Evolutionary conservation across 2,329 filamentous ascomycete species (phyloP).

Genomic region (Aspergillus japonicus): DNA sequence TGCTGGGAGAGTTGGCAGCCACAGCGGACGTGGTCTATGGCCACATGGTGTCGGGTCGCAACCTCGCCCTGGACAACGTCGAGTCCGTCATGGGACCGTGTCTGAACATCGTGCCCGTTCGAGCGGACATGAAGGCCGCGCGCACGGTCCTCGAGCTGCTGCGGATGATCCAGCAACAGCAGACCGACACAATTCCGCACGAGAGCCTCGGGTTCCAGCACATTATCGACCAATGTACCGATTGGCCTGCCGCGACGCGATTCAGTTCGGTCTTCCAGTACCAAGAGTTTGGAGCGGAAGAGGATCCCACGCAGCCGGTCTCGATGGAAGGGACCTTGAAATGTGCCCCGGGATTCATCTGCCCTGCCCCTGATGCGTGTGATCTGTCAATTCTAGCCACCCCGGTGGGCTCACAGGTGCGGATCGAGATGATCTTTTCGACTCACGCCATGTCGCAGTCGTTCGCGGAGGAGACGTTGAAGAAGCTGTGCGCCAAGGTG

Average conservation of each 20-base stretch:
- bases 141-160: conserved; percentile 48
- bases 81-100: conserved; percentile 28
- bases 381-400: conserved; percentile 15
- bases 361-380: conserved; percentile 14
- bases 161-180: conserved; percentile 51
- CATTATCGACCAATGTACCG: conserved; percentile 55
- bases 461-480: conserved; percentile 12
- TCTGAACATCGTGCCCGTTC: conserved; percentile 29
- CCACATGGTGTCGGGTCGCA: conserved; percentile 52
- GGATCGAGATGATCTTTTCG: conserved; percentile 18
- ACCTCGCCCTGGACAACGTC: conserved; percentile 39
- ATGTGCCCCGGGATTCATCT: conserved; percentile 15
- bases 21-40: conserved; percentile 58
- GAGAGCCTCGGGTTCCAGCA: conserved; percentile 54
- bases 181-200: conserved; percentile 48
- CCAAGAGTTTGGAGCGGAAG: conserved; percentile 32
- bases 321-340: conserved; percentile 9
- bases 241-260: conserved; percentile 55
- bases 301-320: conserved; percentile 12
- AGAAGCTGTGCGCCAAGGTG: conserved; percentile 6
- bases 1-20: conserved; percentile 52
- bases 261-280: conserved; percentile 59
- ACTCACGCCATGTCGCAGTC: conserved; percentile 9
- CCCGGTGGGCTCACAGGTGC: conserved; percentile 10
- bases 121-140: conserved; percentile 17